Evolutionary conservation across 495 filamentous ascomycete species (phyloP).

Genomic region (Daldinia bambusicola): DNA sequence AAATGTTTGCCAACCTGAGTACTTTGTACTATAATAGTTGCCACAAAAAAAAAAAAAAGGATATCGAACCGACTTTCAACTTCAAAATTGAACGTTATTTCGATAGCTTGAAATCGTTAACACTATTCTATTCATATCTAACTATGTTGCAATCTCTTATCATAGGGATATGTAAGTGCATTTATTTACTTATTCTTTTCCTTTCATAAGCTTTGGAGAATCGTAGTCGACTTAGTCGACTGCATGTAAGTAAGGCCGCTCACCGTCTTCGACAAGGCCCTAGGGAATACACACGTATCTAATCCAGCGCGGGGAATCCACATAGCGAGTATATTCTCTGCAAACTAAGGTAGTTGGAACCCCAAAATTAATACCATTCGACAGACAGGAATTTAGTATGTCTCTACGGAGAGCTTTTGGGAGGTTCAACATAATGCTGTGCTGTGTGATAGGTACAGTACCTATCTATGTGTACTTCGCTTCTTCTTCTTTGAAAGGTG

Average conservation of each 20-base stretch:
- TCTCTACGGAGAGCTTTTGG: neutral
- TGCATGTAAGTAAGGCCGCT: conserved; percentile 10
- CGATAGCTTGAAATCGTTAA: neutral
- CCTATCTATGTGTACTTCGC: neutral
- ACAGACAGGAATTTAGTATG: neutral
- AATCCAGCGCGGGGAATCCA: conserved; percentile 6
- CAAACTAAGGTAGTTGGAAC: conserved; percentile 10
- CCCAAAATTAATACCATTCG: conserved; percentile 1
- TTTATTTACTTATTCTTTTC: too few species aligned
- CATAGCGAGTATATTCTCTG: conserved; percentile 1
- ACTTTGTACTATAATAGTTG: neutral
- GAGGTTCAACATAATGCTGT: conserved; percentile 14
- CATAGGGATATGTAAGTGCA: neutral
- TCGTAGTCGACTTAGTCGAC: neutral
- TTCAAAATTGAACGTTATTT: neutral
- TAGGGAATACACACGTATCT: conserved; percentile 7
- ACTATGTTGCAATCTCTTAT: neutral
- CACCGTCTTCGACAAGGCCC: conserved; percentile 1
- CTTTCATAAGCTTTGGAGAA: neutral
- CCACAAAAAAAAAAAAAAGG: neutral
- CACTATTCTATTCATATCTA: neutral
- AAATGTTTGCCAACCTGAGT: conserved; percentile 4
- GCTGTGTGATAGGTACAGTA: conserved; percentile 15
- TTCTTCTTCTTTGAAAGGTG: conserved; percentile 3
- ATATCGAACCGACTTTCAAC: neutral